These are phyloP conservation scores for Sugiyamaella qingdaonensis DNA, from an alignment of 805 yeast species.

Conservation along the genomic window DNA sequence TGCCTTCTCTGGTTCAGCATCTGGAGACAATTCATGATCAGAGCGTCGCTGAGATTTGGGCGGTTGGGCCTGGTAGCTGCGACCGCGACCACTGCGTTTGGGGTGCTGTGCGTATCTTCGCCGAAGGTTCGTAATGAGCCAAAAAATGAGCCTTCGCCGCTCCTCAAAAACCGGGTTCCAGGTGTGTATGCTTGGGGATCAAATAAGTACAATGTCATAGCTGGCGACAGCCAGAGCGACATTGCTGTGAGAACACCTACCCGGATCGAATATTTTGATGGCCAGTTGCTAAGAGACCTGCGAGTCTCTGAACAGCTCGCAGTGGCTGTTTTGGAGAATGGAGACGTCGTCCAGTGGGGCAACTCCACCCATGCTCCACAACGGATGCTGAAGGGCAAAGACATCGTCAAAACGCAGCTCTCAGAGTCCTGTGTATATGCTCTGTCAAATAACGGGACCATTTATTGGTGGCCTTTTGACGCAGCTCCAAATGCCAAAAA, in stretches of 20 bases:
- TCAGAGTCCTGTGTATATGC: conserved; percentile 46
- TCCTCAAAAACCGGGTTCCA: conserved; percentile 33
- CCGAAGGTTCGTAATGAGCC: conserved; percentile 12
- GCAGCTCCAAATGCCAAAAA: neutral
- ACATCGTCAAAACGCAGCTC: conserved; percentile 41
- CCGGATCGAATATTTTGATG: conserved; percentile 62
- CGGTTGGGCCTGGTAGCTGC: conserved; percentile 1
- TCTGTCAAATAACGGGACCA: conserved; percentile 38
- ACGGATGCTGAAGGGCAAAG: conserved; percentile 44
- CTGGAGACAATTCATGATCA: no score
- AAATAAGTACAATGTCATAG: conserved; percentile 39
- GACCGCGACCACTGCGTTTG: conserved; percentile 1
- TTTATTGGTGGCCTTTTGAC: conserved; percentile 9
- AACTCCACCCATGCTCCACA: conserved; percentile 31
- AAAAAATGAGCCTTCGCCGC: conserved; percentile 1
- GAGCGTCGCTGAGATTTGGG: neutral
- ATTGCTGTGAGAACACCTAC: conserved; percentile 49
- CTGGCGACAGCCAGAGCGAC: conserved; percentile 21
- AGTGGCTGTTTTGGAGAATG: conserved; percentile 60
- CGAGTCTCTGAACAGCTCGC: conserved; percentile 43
- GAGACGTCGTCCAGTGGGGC: conserved; percentile 76
- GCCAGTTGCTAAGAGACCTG: conserved; percentile 53
- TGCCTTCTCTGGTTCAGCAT: no score
- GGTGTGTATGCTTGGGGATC: conserved; percentile 67
- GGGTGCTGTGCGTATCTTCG: neutral